Conservation (phyloP, 2,329 filamentous ascomycete species). For the Penicillium sp. region DNA sequence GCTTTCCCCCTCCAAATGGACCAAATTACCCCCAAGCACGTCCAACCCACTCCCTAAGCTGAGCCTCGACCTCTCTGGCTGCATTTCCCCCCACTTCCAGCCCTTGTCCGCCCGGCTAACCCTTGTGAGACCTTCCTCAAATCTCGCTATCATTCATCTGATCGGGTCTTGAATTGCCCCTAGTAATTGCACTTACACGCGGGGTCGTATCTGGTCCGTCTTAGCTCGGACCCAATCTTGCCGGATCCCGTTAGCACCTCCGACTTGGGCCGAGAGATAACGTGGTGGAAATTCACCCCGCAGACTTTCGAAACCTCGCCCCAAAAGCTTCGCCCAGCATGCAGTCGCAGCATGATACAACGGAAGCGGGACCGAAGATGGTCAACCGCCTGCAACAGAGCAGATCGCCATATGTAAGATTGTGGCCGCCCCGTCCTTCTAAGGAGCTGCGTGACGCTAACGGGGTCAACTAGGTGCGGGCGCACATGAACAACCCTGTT, state of each 20-base stretch:
- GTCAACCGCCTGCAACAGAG: constrained; percentile 63
- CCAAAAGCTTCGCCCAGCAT: constrained; percentile 24
- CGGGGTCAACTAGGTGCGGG: constrained; percentile 58
- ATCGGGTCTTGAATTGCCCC: neutral
- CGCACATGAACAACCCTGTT: constrained; percentile 79
- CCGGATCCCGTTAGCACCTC: constrained; percentile 25
- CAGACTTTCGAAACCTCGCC: constrained; percentile 28
- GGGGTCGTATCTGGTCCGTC: constrained; percentile 19
- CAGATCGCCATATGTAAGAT: constrained; percentile 67
- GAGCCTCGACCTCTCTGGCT: constrained; percentile 11
- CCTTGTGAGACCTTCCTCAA: constrained; percentile 11
- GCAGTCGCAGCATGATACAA: constrained; percentile 34
- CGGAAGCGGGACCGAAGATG: constrained; percentile 41
- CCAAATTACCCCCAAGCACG: constrained; percentile 1
- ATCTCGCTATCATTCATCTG: constrained; percentile 5
- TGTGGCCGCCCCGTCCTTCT: neutral
- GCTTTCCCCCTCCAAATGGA: neutral
- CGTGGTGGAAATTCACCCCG: neutral
- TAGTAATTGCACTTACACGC: constrained; percentile 3
- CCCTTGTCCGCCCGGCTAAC: constrained; percentile 14
- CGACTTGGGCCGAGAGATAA: constrained; percentile 12
- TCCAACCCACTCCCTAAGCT: neutral
- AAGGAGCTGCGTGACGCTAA: constrained; percentile 20
- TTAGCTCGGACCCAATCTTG: constrained; percentile 18
- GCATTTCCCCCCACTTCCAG: constrained; percentile 23